Conservation (phyloP, 148 eudicot species). For the Cornus suecica region DNA sequence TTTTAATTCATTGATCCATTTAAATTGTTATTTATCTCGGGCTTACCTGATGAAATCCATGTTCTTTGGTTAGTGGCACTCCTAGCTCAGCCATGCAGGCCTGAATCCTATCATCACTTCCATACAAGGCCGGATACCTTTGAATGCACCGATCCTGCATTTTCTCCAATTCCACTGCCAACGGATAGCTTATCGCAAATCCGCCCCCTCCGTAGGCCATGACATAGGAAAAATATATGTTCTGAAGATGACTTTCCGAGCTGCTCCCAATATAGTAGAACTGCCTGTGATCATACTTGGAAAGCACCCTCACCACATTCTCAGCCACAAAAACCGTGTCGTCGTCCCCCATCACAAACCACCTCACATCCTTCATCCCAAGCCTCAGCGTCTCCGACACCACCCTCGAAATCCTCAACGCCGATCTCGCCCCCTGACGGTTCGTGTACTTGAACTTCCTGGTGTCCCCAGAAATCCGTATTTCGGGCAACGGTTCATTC, state of each 20-base stretch:
- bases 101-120: conserved; percentile 41
- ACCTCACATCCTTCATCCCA: conserved; percentile 41
- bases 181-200: conserved; percentile 36
- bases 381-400: conserved; percentile 51
- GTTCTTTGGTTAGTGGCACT: conserved; percentile 33
- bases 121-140: conserved; percentile 37
- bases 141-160: conserved; percentile 38
- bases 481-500: conserved; percentile 41
- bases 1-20: too few relatives aligned
- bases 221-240: conserved; percentile 35
- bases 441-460: conserved; percentile 43
- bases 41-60: conserved; percentile 37
- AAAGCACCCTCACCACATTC: conserved; percentile 46
- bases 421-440: conserved; percentile 36
- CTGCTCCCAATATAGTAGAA: conserved; percentile 48
- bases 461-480: conserved; percentile 38
- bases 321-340: conserved; percentile 53
- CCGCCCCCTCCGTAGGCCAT: conserved; percentile 43
- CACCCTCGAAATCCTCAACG: conserved; percentile 44
- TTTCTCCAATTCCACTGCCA: conserved; percentile 34
- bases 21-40: too few relatives aligned
- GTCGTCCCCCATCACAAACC: conserved; percentile 75
- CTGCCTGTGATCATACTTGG: conserved; percentile 54
- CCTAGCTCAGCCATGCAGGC: conserved; percentile 44
- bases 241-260: conserved; percentile 63